phyloP scores from a whole-genome alignment of 176 grass and related monocot species.

The Zizania latifolia region DNA sequence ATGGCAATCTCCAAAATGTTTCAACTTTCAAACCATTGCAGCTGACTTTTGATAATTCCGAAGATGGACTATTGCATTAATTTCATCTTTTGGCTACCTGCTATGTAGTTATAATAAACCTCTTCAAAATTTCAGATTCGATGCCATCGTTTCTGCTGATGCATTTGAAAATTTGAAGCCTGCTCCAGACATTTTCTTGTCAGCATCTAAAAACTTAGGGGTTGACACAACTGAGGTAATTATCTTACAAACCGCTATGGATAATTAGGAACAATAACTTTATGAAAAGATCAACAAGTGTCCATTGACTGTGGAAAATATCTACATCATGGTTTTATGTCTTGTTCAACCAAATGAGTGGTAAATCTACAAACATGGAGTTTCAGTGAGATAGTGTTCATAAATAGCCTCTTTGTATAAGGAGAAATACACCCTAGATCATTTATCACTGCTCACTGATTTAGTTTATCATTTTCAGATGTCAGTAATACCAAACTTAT shows the following conservation, averaged over 20 bases:
- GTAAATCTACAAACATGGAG: conserved; percentile 10
- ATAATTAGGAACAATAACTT: neutral
- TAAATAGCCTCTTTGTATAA: conserved; percentile 13
- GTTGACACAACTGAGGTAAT: conserved; percentile 64
- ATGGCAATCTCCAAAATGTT: neutral
- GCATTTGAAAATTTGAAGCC: conserved; percentile 97
- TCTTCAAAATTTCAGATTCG: conserved; percentile 63
- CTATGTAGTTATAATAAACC: conserved; percentile 15
- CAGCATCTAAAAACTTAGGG: conserved; percentile 75
- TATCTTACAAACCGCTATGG: conserved; percentile 7
- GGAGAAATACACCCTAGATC: conserved; percentile 8
- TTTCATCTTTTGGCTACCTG: neutral
- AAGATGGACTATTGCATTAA: neutral
- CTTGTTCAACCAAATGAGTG: neutral
- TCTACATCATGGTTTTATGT: neutral
- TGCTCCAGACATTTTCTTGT: conserved; percentile 90
- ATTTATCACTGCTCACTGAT: conserved; percentile 5
- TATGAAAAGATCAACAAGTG: neutral
- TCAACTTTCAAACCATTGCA: neutral
- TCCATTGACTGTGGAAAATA: conserved; percentile 14
- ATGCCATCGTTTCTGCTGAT: conserved; percentile 92
- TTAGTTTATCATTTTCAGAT: neutral
- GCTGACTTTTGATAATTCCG: neutral
- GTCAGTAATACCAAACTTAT: neutral
- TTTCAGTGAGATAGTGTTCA: conserved; percentile 1